A percentile compares a stretch with the other conserved stretches of the same genome.
Conservation (phyloP, 2,329 filamentous ascomycete species). For the Epichloe aotearoae region DNA sequence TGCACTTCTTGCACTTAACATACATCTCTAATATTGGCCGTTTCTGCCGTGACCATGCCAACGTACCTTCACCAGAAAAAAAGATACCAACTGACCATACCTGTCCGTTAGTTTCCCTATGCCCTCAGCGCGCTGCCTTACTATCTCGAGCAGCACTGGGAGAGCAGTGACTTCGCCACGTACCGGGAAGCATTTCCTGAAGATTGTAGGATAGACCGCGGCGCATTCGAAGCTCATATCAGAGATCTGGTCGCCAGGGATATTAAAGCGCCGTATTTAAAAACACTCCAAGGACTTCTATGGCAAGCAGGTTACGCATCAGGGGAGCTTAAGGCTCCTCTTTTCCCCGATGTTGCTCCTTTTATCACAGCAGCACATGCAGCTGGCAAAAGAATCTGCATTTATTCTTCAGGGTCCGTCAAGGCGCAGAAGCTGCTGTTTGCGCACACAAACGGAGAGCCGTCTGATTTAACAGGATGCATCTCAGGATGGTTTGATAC, state of each 20-base stretch:
- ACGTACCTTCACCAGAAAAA: not conserved
- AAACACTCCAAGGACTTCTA: slow-evolving; percentile 66
- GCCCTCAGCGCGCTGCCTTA: slow-evolving; percentile 52
- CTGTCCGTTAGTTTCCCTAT: slow-evolving; percentile 54
- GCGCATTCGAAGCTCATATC: slow-evolving; percentile 52
- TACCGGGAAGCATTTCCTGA: slow-evolving; percentile 61
- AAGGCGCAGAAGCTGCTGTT: slow-evolving; percentile 72
- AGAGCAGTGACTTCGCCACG: slow-evolving; percentile 45
- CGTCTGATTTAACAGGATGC: slow-evolving; percentile 43
- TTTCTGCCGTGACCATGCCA: not conserved
- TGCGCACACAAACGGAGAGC: slow-evolving; percentile 45
- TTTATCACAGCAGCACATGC: slow-evolving; percentile 46
- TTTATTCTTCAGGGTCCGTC: slow-evolving; percentile 73
- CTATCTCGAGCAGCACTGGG: slow-evolving; percentile 54
- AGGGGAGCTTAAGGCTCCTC: slow-evolving; percentile 53
- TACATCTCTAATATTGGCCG: not conserved
- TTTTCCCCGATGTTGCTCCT: slow-evolving; percentile 62
- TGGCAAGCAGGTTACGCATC: slow-evolving; percentile 63
- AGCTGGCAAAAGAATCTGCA: slow-evolving; percentile 47
- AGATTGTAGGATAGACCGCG: slow-evolving; percentile 44
- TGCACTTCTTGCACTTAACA: not conserved
- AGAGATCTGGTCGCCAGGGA: slow-evolving; percentile 57
- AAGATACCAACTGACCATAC: not conserved
- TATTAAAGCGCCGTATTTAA: slow-evolving; percentile 64
- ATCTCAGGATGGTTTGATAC: slow-evolving; percentile 66